Evolutionary conservation across 2,329 filamentous ascomycete species (phyloP), one percentile per base, ranked within the genome.

Genomic region (Colletotrichum trifolii): DNA sequence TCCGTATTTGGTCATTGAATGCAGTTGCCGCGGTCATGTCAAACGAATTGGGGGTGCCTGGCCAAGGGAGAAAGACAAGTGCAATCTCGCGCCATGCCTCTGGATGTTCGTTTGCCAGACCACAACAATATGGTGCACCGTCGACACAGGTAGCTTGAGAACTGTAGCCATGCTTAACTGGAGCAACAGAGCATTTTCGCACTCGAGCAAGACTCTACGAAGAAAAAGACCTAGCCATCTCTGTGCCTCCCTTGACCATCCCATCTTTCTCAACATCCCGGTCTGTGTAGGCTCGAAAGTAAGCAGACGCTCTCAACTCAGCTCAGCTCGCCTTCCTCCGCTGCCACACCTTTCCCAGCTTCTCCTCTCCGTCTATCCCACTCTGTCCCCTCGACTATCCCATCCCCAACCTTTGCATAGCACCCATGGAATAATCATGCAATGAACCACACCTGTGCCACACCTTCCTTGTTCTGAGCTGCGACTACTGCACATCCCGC

Each of bases 401-500:
- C n/a, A 40, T 50, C 33, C 61, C 60, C 61, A 54, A 54, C 49
- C 43, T 54, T 60, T 42, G 17, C 36, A 53, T 54, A 58, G 49
- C 52, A 56, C 56, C 58, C 45, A 46, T 55, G 45, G 56, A 38
- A 43, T 60, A 50, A 54, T 60, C 56, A 64, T 64, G 61, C 61
- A 64, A 64, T 55, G 56, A 47, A 64, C 61, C 56, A 56, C 49
- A 50, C 45, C 57, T 62, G 58, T 62, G 57, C 62, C 40, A 55
- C 62, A 56, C 35, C 62, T 65, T 65, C 62, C 62, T 52, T 65
- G 62, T 62, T 62, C 52, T 56, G 11, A 65, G 52, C 52, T 65
- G 40, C 25, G 25, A 25, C 25, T 25, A 25, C 62, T 47, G 57
- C 52, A 62, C 52, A 46, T 55, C 50, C 50, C 46, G 45, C 62